Conservation (phyloP, 768 basidiomycete genomes). For the Crucibulum laeve region DNA sequence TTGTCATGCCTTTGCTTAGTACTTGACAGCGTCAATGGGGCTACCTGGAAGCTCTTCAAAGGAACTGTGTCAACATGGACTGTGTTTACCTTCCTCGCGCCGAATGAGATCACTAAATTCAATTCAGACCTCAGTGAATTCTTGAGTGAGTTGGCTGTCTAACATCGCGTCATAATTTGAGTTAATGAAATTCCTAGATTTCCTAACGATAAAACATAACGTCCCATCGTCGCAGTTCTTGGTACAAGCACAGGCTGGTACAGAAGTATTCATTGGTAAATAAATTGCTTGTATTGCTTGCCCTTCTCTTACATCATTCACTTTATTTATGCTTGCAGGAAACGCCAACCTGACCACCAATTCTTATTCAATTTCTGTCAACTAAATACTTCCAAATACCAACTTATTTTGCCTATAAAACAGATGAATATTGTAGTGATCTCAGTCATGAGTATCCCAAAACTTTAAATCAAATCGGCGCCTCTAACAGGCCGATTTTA, state of each 20-base stretch:
- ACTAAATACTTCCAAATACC: slow-evolving; percentile 10
- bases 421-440: neutral
- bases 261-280: slow-evolving; percentile 28
- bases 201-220: slow-evolving; percentile 22
- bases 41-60: slow-evolving; percentile 27
- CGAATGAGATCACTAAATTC: slow-evolving; percentile 27
- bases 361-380: slow-evolving; percentile 26
- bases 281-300: too few species aligned
- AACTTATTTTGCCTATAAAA: neutral
- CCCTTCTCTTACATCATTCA: neutral
- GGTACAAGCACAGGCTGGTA: slow-evolving; percentile 30
- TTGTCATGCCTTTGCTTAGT: neutral
- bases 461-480: too few species aligned
- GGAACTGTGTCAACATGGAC: slow-evolving; percentile 27
- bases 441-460: too few species aligned
- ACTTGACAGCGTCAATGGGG: slow-evolving; percentile 16
- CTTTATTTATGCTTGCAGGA: slow-evolving; percentile 11
- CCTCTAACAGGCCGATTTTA: too few species aligned
- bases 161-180: neutral
- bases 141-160: slow-evolving; percentile 16
- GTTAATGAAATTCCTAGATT: slow-evolving; percentile 15
- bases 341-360: slow-evolving; percentile 25
- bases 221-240: slow-evolving; percentile 26
- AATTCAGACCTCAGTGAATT: slow-evolving; percentile 28
- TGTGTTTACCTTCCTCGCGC: slow-evolving; percentile 30